Base-by-base conservation (phyloP, 768 basidiomycete species). In the Amanita fuliginea region DNA sequence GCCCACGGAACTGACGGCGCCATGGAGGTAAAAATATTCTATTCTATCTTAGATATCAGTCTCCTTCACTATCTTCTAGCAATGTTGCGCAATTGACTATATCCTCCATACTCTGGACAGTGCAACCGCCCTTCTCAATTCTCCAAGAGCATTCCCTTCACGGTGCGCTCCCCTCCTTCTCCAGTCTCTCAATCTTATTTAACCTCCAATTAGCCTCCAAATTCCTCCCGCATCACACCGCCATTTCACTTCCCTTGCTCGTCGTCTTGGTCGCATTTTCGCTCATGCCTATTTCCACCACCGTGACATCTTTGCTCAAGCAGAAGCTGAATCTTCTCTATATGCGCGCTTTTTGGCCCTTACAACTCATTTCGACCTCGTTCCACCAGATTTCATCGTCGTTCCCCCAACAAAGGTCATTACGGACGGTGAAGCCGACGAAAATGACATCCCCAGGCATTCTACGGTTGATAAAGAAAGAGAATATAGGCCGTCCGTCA, bases 61-160 rank as follows among this genome's bases (percentile, higher is more conserved):
- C 6, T 22, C 36, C 51, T 33, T 28, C n/a, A 21, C 11, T 8
- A 14, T 22, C 10, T 22, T 33, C 28, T 53, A 88, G 83, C 88
- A 92, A 78, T 99, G 95, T 65, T 94, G 89, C 62, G 95, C 95
- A 3, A 95, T 97, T 37, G 94, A 97, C 70, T 98, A 98, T 67
- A 93, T 90, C 52, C 68, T 86, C 9, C 92, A 90, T 65, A 96
- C 92, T 0, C 72, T 96, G 6, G 95, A 98, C 65, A 92, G 88
- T 56, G 91, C 92, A 3, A 94, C 89, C 0, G 88, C 92, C 1
- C 73, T 96, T 39, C 72, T 98, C 32, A 96, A 92, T 64, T 93
- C 91, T 1, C 81, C 91, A 6, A 75, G 87, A 43, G 84, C 88
- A 6, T 99, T 99, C 60, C 93, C 93, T 11, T 95, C 91, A 13